A percentile compares a stretch with the other conserved stretches of the same genome.
phyloP scores from a whole-genome alignment of 2,329 filamentous ascomycete species.

The Phoma herbarum region DNA sequence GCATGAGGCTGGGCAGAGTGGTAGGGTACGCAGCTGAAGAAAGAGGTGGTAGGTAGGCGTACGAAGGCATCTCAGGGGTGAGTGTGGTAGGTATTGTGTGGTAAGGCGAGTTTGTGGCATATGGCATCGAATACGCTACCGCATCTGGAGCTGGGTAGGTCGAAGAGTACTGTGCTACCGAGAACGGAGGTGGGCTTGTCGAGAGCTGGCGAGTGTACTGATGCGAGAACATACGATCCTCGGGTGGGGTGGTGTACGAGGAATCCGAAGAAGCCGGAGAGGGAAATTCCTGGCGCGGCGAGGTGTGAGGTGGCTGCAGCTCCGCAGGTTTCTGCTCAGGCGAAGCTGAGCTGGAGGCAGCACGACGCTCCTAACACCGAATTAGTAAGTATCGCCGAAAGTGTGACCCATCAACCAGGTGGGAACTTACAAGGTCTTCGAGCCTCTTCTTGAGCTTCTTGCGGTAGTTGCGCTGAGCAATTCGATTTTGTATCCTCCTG shows the following conservation, averaged over 20 bases:
- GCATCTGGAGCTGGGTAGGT: constrained; percentile 74
- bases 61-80: constrained; percentile 55
- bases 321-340: constrained; percentile 67
- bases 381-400: constrained; percentile 30
- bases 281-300: constrained; percentile 49
- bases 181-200: constrained; percentile 74
- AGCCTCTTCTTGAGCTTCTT: constrained; percentile 93
- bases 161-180: constrained; percentile 63
- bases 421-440: constrained; percentile 69
- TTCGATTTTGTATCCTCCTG: constrained; percentile 93
- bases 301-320: constrained; percentile 54
- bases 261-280: constrained; percentile 51
- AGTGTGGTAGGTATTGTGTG: constrained; percentile 51
- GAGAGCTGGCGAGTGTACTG: constrained; percentile 75
- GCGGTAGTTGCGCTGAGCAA: constrained; percentile 97
- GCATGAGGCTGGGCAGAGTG: constrained; percentile 68
- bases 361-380: constrained; percentile 68
- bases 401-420: constrained; percentile 19
- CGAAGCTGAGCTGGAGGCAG: constrained; percentile 68
- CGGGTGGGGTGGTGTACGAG: constrained; percentile 61
- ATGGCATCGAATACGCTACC: constrained; percentile 66
- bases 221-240: constrained; percentile 72
- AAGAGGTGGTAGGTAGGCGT: constrained; percentile 65
- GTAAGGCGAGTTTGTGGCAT: constrained; percentile 55
- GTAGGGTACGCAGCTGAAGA: constrained; percentile 57